Evolutionary conservation across 345 rosid genomes (phyloP).

Genomic region (Populus ilicifolia): DNA sequence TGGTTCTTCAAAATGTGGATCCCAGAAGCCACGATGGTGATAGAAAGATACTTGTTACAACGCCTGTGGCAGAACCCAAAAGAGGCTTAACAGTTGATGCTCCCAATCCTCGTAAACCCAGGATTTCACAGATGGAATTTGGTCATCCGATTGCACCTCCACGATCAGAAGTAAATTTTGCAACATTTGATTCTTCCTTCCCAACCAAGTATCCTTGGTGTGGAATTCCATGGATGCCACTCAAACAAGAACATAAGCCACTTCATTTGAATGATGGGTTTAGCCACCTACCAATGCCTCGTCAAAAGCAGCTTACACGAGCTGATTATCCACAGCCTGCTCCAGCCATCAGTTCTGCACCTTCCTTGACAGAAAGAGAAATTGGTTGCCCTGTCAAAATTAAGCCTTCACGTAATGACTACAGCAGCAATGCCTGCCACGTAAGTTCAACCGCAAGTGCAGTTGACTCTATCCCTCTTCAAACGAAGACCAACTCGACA

Average conservation of each 20-base stretch:
- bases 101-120: constrained; percentile 33
- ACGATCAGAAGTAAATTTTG: constrained; percentile 32
- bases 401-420: constrained; percentile 38
- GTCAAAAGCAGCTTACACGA: constrained; percentile 25
- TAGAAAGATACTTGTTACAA: constrained; percentile 35
- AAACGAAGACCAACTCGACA: constrained; percentile 23
- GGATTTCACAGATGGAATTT: constrained; percentile 39
- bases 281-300: constrained; percentile 37
- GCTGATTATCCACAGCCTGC: constrained; percentile 21
- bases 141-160: constrained; percentile 33
- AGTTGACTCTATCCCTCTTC: constrained; percentile 27
- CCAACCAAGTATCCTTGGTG: constrained; percentile 43
- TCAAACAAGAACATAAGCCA: constrained; percentile 40
- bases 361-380: constrained; percentile 28
- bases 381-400: constrained; percentile 9
- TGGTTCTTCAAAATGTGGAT: constrained; percentile 35
- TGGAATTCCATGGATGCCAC: constrained; percentile 44
- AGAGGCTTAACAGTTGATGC: constrained; percentile 32
- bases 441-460: constrained; percentile 16
- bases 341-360: constrained; percentile 23
- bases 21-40: constrained; percentile 42
- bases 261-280: constrained; percentile 42
- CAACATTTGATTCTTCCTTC: constrained; percentile 39
- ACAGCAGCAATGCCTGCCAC: constrained; percentile 28
- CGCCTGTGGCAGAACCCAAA: constrained; percentile 39